Evolutionary conservation across 129 eudicot genomes (phyloP).

Genomic region (Pittosporum tobira): DNA sequence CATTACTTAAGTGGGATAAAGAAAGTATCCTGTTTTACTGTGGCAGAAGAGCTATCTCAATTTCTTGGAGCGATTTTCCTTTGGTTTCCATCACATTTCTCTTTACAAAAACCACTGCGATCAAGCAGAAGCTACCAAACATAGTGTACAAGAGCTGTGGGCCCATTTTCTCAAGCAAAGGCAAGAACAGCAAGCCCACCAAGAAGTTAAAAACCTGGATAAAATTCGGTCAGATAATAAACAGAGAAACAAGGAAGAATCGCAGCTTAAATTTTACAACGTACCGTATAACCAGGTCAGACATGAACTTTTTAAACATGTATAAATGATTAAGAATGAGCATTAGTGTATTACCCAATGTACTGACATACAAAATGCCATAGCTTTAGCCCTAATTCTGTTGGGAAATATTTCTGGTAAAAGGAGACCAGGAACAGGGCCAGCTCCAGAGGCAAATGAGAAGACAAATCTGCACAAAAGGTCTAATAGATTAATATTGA

Average conservation of each 20-base stretch:
- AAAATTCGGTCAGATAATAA: neutral
- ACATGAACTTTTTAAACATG: too few relatives aligned
- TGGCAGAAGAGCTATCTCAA: conserved; percentile 87
- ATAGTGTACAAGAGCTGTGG: conserved; percentile 64
- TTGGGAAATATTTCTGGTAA: conserved; percentile 76
- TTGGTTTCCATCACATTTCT: conserved; percentile 84
- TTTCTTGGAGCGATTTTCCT: conserved; percentile 95
- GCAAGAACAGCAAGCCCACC: conserved; percentile 82
- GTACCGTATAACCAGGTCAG: neutral
- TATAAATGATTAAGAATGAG: neutral
- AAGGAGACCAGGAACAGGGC: conserved; percentile 90
- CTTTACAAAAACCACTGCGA: conserved; percentile 71
- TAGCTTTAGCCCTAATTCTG: conserved; percentile 91
- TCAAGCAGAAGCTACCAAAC: conserved; percentile 63
- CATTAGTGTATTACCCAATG: conserved; percentile 66
- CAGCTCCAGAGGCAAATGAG: conserved; percentile 82
- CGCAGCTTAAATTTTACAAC: neutral
- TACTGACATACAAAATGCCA: conserved; percentile 94
- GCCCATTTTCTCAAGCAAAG: conserved; percentile 72
- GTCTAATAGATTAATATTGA: neutral
- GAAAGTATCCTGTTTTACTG: too few relatives aligned
- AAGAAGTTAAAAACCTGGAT: conserved; percentile 62
- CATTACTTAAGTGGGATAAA: too few relatives aligned
- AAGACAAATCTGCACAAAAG: conserved; percentile 63
- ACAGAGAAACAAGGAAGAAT: neutral